phyloP scores from a whole-genome alignment of 2,329 filamentous ascomycete genomes.

The Fusarium mexicanum region DNA sequence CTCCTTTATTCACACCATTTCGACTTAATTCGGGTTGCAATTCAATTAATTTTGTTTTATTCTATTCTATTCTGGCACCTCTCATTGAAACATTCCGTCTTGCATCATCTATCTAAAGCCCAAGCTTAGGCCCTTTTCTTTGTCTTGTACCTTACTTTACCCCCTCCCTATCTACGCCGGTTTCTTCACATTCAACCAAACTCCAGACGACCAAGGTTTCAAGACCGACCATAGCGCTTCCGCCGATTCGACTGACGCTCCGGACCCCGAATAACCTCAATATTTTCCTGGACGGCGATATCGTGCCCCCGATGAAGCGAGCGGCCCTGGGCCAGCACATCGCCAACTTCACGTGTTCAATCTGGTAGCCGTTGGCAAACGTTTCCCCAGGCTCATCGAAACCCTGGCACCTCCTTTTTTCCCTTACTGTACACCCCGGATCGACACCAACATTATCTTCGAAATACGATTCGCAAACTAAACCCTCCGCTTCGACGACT shows the following conservation, averaged over 20 bases:
- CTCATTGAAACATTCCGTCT: conserved; percentile 22
- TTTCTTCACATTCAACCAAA: conserved; percentile 11
- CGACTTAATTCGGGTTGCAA: conserved; percentile 17
- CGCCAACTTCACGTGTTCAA: conserved; percentile 48
- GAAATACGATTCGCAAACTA: conserved; percentile 33
- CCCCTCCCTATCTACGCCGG: conserved; percentile 4
- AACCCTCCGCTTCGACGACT: conserved; percentile 19
- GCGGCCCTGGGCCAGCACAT: conserved; percentile 51
- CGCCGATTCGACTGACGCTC: conserved; percentile 26
- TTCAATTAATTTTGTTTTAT: conserved; percentile 3
- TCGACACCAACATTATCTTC: conserved; percentile 23
- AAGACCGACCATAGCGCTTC: conserved; percentile 21
- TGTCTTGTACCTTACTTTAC: conserved; percentile 13
- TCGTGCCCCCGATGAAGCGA: conserved; percentile 50
- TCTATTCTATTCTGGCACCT: conserved; percentile 7
- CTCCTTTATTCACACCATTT: conserved; percentile 30
- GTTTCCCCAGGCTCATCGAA: conserved; percentile 13
- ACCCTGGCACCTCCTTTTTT: conserved; percentile 16
- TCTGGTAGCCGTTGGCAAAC: conserved; percentile 30
- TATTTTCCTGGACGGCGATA: conserved; percentile 16
- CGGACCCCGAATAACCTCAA: conserved; percentile 21
- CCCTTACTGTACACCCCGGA: conserved; percentile 3
- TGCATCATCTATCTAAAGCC: conserved; percentile 5
- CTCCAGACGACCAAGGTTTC: conserved; percentile 33
- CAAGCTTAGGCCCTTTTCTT: conserved; percentile 19